Base-by-base conservation (phyloP, 1,284 basidiomycete genomes). In the Golubevia sp. region DNA sequence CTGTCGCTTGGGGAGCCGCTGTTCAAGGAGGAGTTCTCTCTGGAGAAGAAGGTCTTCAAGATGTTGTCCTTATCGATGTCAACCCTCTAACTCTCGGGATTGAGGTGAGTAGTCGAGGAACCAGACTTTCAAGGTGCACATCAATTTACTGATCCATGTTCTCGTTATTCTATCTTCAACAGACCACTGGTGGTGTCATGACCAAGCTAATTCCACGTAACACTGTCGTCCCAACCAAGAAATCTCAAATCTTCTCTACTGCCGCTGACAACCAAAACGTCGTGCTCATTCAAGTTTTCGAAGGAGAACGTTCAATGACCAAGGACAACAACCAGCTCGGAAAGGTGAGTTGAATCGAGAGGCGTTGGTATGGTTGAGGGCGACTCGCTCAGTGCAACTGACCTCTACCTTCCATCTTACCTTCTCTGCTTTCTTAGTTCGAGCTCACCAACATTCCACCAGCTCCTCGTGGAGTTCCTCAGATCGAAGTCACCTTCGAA, bases 271-370 rank as follows among this genome's bases (percentile, higher is more conserved):
- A 81, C 76, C 80, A 82, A 73, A 76, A 76, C 68, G 73, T 72
- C n/a, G 80, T 82, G 18, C 63, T 77, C 52, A 95, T 96, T 85
- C 86, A 87, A 79, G 93, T 97, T 65, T 97, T 88, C 83, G 93
- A 97, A 88, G 94, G 94, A 85, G 94, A 97, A 86, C 92, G 94
- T 84, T 90, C 93, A 54, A 86, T 96, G 84, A 97, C 94, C 79
- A 95, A 95, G 89, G 94, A 98, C 87, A 97, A 97, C 90, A 95
- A 97, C 88, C 88, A 91, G 61, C 91, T 99, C 70, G 95, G 95
- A 86, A 94, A 95, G n/a, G n/a, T n/a, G n/a, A n/a, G n/a, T n/a
- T n/a, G n/a, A n/a, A n/a, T n/a, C n/a, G n/a, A n/a, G n/a, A n/a
- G n/a, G n/a, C n/a, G n/a, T n/a, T n/a, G n/a, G n/a, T n/a, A n/a